Evolutionary conservation across 257 asterid genomes (phyloP), one percentile per base, ranked within the genome.

Genomic region (Lithospermum erythrorhizon): DNA sequence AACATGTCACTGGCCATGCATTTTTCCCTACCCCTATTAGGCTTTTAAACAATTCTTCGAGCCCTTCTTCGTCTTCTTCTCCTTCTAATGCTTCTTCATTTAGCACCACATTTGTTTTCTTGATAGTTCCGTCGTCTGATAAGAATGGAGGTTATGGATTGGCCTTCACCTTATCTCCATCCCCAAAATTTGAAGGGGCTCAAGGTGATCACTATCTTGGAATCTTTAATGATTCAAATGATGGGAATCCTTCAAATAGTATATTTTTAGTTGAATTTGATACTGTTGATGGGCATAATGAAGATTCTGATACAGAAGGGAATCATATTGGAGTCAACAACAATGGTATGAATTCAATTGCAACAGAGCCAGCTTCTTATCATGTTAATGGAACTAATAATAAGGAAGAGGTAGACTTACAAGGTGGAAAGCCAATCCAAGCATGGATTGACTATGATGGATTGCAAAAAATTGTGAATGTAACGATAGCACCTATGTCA

Each of bases 361-460:
- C 7, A 27, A 7, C 62, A 1, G 18, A n/a, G 15, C 66, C 24
- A 25, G 70, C 74, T 10, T 30, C 65, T 16, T 70, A 52, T 48
- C 37, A 32, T 20, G 60, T 30, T 37, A 5, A 16, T 22, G 60
- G 17, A 25, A 49, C 29, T 14, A 21, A 20, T 41, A 62, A 37
- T 37, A 22, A 61, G 5, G 11, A 37, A 8, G 58, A 60, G 4
- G 17, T 68, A 23, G 3, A 15, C 2, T 14, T 68, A 21, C 10
- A 45, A 9, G 45, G 58, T 29, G 61, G 70, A 37, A 9, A 23
- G 16, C 61, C 55, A 54, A 70, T 70, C 49, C 68, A 53, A 58
- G 62, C 70, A 32, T 70, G 70, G 74, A 55, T 70, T 30, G 70
- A 64, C 17, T 70, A 49, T 64, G 66, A 70, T 64, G 69, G 66